These are phyloP conservation scores for Emericellopsis cladophorae DNA, from an alignment of 2,329 filamentous ascomycete species.

Conservation along the genomic window DNA sequence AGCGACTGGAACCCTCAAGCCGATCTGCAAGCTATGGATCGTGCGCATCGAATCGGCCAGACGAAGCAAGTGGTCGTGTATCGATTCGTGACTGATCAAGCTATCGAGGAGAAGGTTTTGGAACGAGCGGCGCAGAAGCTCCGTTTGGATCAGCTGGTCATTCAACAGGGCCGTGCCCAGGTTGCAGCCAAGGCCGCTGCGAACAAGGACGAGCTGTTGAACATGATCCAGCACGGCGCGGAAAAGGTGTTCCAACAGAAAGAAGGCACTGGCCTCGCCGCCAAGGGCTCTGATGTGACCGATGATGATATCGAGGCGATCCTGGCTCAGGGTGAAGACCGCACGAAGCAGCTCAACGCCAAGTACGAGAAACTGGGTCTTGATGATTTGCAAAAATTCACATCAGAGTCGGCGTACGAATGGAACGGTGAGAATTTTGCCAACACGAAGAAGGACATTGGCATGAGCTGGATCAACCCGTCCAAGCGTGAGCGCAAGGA, in stretches of 20 bases:
- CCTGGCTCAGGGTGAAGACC: conserved; percentile 71
- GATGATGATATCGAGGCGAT: conserved; percentile 90
- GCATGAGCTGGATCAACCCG: conserved; percentile 94
- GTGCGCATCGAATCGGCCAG: conserved; percentile 95
- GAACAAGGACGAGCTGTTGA: conserved; percentile 90
- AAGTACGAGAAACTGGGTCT: conserved; percentile 96
- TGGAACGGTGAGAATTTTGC: conserved; percentile 98
- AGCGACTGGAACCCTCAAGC: conserved; percentile 99
- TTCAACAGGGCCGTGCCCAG: conserved; percentile 92
- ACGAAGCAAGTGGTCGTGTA: conserved; percentile 97
- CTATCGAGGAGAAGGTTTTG: conserved; percentile 95
- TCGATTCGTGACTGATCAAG: conserved; percentile 93
- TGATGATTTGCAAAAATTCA: conserved; percentile 95
- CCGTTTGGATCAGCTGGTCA: conserved; percentile 90
- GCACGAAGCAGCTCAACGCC: conserved; percentile 80
- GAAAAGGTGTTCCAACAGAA: conserved; percentile 79
- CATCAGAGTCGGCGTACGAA: conserved; percentile 92
- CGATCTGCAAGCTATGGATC: conserved; percentile 97
- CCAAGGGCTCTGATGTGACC: conserved; percentile 50
- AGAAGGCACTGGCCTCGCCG: conserved; percentile 49
- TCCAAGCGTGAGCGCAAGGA: conserved; percentile 97
- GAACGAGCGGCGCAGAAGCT: conserved; percentile 95
- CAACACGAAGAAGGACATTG: conserved; percentile 81
- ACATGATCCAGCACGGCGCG: conserved; percentile 98
- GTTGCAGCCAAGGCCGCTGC: conserved; percentile 81